Conservation (phyloP, 768 basidiomycete genomes). For the Pleurotus citrinopileatus region DNA sequence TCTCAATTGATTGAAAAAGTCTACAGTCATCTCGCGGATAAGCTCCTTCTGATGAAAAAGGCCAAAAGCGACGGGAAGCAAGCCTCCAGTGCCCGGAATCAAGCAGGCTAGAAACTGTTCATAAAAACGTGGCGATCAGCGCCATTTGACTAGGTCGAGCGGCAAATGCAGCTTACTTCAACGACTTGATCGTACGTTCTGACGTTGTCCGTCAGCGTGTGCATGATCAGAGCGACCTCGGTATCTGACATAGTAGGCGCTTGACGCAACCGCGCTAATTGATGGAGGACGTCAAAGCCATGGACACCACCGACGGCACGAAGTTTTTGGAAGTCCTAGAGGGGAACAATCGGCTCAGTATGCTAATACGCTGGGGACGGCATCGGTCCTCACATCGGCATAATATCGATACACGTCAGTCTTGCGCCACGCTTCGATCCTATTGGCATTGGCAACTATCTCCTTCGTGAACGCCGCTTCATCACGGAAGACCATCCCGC, state of each 20-base stretch:
- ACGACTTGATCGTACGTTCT: constrained; percentile 65
- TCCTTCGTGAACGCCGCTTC: constrained; percentile 49
- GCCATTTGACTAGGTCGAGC: too few species aligned
- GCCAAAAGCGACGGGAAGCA: constrained; percentile 84
- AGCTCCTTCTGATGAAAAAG: constrained; percentile 82
- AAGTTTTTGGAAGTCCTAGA: constrained; percentile 46
- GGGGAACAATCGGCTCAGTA: constrained; percentile 1
- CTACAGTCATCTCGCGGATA: constrained; percentile 76
- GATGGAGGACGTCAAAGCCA: constrained; percentile 62
- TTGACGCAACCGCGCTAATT: constrained; percentile 56
- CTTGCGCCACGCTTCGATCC: constrained; percentile 72
- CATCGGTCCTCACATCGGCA: constrained; percentile 36
- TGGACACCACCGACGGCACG: constrained; percentile 40
- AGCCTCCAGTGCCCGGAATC: constrained; percentile 74
- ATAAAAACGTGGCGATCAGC: neutral
- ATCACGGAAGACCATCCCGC: constrained; percentile 56
- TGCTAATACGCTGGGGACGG: neutral
- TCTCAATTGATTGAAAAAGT: constrained; percentile 78
- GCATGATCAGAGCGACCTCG: constrained; percentile 59
- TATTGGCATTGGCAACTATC: constrained; percentile 47
- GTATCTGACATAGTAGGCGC: constrained; percentile 48
- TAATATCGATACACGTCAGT: constrained; percentile 56
- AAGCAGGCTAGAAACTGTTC: constrained; percentile 72
- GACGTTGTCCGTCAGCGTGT: constrained; percentile 46
- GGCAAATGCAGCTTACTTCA: constrained; percentile 52